A percentile compares a stretch with the other conserved stretches of the same genome.
Conservation (phyloP, 225 moss, liverwort and hornwort genomes). For the Bryum argenteum region DNA sequence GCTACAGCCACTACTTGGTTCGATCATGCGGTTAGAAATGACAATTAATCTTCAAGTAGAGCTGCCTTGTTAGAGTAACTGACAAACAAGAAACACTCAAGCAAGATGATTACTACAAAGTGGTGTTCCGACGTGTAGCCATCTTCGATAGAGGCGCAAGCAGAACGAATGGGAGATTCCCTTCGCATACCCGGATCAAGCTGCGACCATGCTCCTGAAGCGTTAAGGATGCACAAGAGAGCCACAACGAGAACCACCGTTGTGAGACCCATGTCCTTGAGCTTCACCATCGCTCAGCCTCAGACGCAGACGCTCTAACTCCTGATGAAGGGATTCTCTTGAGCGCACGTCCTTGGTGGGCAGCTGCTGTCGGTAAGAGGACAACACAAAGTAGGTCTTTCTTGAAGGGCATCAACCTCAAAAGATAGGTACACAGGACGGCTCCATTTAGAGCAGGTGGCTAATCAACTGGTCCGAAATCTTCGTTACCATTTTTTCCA, state of each 20-base stretch:
- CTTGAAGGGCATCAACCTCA: too few relatives aligned
- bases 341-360: neutral
- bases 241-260: neutral
- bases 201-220: slow-evolving; percentile 15
- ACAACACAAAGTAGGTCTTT: neutral
- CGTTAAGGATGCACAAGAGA: slow-evolving; percentile 11
- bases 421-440: too few relatives aligned
- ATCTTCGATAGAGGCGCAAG: neutral
- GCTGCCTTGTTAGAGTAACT: too few relatives aligned
- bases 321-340: neutral
- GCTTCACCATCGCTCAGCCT: neutral
- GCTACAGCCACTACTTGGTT: too few relatives aligned
- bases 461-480: neutral
- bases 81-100: neutral
- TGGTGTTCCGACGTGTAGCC: neutral
- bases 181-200: slow-evolving; percentile 23
- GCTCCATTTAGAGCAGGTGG: neutral
- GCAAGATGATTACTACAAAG: neutral
- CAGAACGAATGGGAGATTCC: neutral
- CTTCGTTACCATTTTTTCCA: too few relatives aligned
- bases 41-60: too few relatives aligned
- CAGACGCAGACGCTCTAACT: neutral
- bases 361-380: neutral
- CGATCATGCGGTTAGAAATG: too few relatives aligned
- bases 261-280: slow-evolving; percentile 7